Percentiles rank a stretch among this genome's conserved stretches.
Conservation (phyloP, 106 monocot species). For the Gastrodia elata region DNA sequence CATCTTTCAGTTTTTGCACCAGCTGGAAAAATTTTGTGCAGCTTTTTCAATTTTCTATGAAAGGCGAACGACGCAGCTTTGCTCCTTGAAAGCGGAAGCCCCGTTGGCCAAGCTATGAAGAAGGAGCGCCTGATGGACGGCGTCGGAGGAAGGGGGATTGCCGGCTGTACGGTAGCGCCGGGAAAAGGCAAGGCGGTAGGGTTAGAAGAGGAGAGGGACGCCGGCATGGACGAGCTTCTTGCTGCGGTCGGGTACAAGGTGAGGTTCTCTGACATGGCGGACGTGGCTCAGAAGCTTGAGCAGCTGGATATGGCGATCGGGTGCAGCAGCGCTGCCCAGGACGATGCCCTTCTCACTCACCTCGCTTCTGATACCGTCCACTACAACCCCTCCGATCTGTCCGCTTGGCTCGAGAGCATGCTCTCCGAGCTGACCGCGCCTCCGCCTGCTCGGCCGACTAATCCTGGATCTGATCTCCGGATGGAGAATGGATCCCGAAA, state of each 20-base stretch:
- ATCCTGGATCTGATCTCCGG: background rate
- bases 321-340: slow-evolving; percentile 14
- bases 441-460: slow-evolving; percentile 3
- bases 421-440: slow-evolving; percentile 66
- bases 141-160: background rate
- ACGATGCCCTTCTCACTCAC: slow-evolving; percentile 34
- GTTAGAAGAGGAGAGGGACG: slow-evolving; percentile 25
- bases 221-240: slow-evolving; percentile 53
- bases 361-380: slow-evolving; percentile 55
- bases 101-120: slow-evolving; percentile 24
- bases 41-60: too few species aligned
- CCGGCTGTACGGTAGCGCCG: background rate
- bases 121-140: slow-evolving; percentile 24
- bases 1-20: too few species aligned
- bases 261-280: slow-evolving; percentile 74
- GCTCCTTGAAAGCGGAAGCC: too few species aligned
- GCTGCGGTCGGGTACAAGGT: slow-evolving; percentile 79
- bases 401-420: slow-evolving; percentile 68
- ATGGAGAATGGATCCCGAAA: slow-evolving; percentile 15
- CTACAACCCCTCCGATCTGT: slow-evolving; percentile 78
- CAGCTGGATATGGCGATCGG: slow-evolving; percentile 87
- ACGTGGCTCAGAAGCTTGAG: slow-evolving; percentile 84
- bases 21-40: too few species aligned
- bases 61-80: too few species aligned
- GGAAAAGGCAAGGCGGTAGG: slow-evolving; percentile 11